These are phyloP conservation scores for Phytopythium cucurbitacearum DNA, from an alignment of 352 stramenopile genomes.

Conservation along the genomic window DNA sequence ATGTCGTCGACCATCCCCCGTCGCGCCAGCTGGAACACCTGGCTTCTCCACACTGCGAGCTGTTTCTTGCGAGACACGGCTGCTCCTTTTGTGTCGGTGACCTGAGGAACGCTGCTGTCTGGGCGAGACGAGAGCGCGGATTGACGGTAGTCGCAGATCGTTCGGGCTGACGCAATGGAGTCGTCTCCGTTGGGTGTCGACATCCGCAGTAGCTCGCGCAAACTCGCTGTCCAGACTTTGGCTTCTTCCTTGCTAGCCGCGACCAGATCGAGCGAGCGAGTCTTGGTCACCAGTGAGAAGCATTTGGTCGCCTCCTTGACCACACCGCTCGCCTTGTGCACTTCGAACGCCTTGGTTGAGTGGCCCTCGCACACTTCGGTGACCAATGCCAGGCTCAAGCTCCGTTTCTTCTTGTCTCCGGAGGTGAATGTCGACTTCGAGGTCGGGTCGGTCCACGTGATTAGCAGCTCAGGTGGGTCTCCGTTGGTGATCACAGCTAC, in stretches of 20 bases:
- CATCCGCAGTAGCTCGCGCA: constrained; percentile 40
- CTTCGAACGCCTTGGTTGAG: constrained; percentile 56
- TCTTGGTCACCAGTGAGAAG: constrained; percentile 64
- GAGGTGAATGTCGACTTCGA: constrained; percentile 13
- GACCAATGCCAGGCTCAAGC: constrained; percentile 40
- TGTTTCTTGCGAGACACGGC: constrained; percentile 10
- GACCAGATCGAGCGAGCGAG: constrained; percentile 66
- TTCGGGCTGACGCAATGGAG: constrained; percentile 21
- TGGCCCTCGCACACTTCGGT: constrained; percentile 57
- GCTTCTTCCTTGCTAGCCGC: constrained; percentile 80
- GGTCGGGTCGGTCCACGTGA: constrained; percentile 71
- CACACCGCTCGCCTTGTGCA: constrained; percentile 35
- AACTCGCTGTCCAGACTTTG: constrained; percentile 43
- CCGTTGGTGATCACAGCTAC: constrained; percentile 30
- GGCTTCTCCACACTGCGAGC: constrained; percentile 43
- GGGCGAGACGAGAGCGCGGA: constrained; percentile 32
- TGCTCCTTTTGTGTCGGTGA: constrained; percentile 22
- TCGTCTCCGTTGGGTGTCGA: constrained; percentile 1
- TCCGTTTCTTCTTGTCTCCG: constrained; percentile 29
- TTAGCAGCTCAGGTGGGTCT: constrained; percentile 23
- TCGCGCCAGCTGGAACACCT: constrained; percentile 57
- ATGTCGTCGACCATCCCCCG: constrained; percentile 38
- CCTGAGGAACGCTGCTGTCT: constrained; percentile 2
- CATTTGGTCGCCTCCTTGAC: constrained; percentile 47
- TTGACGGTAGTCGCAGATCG: constrained; percentile 43